A percentile compares a stretch with the other conserved stretches of the same genome.
Conservation (phyloP, 2,329 filamentous ascomycete genomes). For the Neurospora sp. region DNA sequence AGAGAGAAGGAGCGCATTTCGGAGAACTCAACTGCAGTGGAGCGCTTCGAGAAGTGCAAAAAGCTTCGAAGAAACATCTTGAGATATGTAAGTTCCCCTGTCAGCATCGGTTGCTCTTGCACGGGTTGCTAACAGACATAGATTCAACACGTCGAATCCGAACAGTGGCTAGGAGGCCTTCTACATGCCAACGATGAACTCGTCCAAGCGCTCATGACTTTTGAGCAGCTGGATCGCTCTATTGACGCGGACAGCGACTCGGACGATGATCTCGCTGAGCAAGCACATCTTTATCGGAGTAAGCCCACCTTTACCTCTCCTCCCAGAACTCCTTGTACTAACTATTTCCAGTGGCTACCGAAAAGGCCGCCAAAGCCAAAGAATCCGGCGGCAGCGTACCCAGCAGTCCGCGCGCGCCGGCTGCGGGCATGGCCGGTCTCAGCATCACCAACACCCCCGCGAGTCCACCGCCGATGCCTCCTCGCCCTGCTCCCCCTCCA, state of each 20-base stretch:
- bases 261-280: slow-evolving; percentile 57
- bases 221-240: slow-evolving; percentile 83
- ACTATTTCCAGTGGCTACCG: slow-evolving; percentile 36
- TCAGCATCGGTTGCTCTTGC: too few relatives aligned
- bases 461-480: slow-evolving; percentile 26
- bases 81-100: slow-evolving; percentile 53
- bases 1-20: slow-evolving; percentile 82
- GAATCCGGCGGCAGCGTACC: slow-evolving; percentile 31
- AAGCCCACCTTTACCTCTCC: slow-evolving; percentile 17
- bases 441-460: slow-evolving; percentile 24
- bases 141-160: slow-evolving; percentile 84
- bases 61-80: slow-evolving; percentile 72
- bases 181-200: slow-evolving; percentile 93
- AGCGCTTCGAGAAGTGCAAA: slow-evolving; percentile 81
- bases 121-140: slow-evolving; percentile 23
- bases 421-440: slow-evolving; percentile 34
- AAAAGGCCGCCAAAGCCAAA: slow-evolving; percentile 39
- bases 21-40: slow-evolving; percentile 65
- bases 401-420: slow-evolving; percentile 24
- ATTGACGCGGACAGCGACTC: slow-evolving; percentile 68
- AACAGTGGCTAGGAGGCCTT: slow-evolving; percentile 84
- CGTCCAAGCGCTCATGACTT: slow-evolving; percentile 87
- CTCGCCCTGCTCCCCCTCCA: slow-evolving; percentile 36
- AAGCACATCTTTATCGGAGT: slow-evolving; percentile 56
- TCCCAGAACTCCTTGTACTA: neutral